Evolutionary conservation across 371 early-diverging fungal species (phyloP), one percentile per base, ranked within the genome.

Genomic region (Rhizopus delemar): DNA sequence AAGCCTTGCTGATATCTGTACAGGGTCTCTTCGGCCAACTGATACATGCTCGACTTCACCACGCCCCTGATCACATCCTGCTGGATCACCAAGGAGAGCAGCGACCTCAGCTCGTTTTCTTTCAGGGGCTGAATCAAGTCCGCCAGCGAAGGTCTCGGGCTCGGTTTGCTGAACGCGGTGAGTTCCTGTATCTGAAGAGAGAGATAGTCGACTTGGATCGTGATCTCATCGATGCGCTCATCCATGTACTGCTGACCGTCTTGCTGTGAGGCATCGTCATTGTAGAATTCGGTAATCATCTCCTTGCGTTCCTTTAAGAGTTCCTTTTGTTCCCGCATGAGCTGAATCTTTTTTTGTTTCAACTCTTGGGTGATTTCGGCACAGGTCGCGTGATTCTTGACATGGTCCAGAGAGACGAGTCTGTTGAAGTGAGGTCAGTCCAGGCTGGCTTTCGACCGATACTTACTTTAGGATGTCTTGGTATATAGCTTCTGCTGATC

Each of bases 201-300:
- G 7, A 72, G 36, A 9, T 56, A 60, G 38, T 78, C 75, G 2
- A 69, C 51, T 41, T 73, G 65, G 7, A 66, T n/a, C 0, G 71
- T 74, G 22, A 74, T 73, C 0, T 56, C 54, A 39, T 69, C 86
- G 16, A 95, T 80, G 5, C 92, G 83, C 49, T 92, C 93, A 57
- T 92, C 90, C 89, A 91, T 89, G 69, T 90, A 89, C 41, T 73
- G 74, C 9, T 73, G 76, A 34, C 73, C 68, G 6, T 77, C 63
- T 0, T 81, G 71, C 29, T 60, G 60, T 8, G 56, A 48, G 52
- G 77, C 49, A 35, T 41, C 73, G 4, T 89, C 81, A 34, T 63
- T 41, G 12, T 63, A 63, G 22, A 57, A 63, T 15, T 60, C 60
- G 53, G 51, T 48, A 6, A 65, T 28, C 9, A 87, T 84, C 0